Evolutionary conservation across 331 rosid genomes (phyloP).

Genomic region (Pyrus hybrid): DNA sequence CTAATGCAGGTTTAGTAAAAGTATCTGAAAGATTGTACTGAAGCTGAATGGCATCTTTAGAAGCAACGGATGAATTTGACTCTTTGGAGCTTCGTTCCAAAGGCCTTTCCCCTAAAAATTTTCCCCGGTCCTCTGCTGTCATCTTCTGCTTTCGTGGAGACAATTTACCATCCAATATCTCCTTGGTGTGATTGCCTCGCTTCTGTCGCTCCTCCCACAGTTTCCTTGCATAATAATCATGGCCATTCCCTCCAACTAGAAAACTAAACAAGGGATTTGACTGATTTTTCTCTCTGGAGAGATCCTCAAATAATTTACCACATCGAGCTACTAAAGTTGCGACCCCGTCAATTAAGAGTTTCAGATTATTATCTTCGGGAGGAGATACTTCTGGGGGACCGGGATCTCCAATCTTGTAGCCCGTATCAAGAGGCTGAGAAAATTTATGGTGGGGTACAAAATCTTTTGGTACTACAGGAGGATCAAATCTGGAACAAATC

Average conservation of each 20-base stretch:
- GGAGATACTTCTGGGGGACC: conserved; percentile 69
- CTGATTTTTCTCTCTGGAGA: conserved; percentile 80
- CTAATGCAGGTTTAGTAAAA: conserved; percentile 55
- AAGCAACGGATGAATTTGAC: conserved; percentile 35
- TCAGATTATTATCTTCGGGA: conserved; percentile 75
- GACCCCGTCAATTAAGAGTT: conserved; percentile 89
- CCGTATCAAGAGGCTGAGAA: conserved; percentile 63
- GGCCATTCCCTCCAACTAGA: conserved; percentile 87
- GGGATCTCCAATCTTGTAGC: conserved; percentile 45
- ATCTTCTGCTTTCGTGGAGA: conserved; percentile 44
- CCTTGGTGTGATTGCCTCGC: conserved; percentile 44
- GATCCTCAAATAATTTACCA: conserved; percentile 91
- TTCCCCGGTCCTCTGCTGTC: conserved; percentile 87
- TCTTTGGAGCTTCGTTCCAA: conserved; percentile 57
- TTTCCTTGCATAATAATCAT: conserved; percentile 79
- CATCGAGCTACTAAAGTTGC: conserved; percentile 92
- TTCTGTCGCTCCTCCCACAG: conserved; percentile 88
- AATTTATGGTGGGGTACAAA: conserved; percentile 71
- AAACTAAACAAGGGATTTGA: conserved; percentile 82
- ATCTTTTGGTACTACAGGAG: conserved; percentile 81
- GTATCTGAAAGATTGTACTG: conserved; percentile 89
- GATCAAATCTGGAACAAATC: conserved; percentile 50
- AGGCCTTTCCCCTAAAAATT: conserved; percentile 80
- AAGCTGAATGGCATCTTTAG: conserved; percentile 55
- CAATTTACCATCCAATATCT: conserved; percentile 43